phyloP scores from a whole-genome alignment of 169 alveolate species.

The Cryptosporidium bovis region DNA sequence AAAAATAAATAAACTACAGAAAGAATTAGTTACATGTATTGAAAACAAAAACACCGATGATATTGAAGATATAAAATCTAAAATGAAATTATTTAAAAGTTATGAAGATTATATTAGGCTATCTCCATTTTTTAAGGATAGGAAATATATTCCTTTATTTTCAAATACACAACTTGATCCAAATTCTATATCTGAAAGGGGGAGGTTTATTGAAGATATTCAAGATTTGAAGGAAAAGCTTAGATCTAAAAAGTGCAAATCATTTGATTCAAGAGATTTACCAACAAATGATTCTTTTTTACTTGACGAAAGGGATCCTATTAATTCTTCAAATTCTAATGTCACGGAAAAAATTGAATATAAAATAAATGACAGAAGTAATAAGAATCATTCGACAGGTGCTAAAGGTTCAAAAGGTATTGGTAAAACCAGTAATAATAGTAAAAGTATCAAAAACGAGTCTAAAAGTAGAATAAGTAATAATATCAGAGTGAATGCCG shows the following conservation, averaged over 20 bases:
- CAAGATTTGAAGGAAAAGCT: slow-evolving; percentile 49
- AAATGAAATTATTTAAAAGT: neutral
- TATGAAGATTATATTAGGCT: slow-evolving; percentile 60
- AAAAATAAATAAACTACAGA: slow-evolving; percentile 24
- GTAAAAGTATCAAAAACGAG: neutral
- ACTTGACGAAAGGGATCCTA: neutral
- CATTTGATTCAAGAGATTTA: neutral
- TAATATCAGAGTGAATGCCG: too few relatives aligned
- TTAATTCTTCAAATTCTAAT: neutral
- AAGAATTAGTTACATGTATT: neutral
- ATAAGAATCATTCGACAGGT: neutral
- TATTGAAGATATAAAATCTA: slow-evolving; percentile 2
- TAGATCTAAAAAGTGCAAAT: slow-evolving; percentile 22
- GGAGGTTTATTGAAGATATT: slow-evolving; percentile 24
- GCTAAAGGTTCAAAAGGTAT: neutral
- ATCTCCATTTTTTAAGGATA: slow-evolving; percentile 31
- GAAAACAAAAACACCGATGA: neutral
- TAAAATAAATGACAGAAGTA: neutral
- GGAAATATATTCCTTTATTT: slow-evolving; percentile 56
- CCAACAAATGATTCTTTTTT: slow-evolving; percentile 24
- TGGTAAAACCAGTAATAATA: neutral
- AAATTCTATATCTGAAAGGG: slow-evolving; percentile 2
- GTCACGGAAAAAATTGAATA: slow-evolving; percentile 9
- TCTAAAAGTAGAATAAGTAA: neutral
- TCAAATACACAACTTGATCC: slow-evolving; percentile 38